These are phyloP conservation scores for Didymella pomorum DNA, from an alignment of 2,329 filamentous ascomycete genomes.

Conservation along the genomic window DNA sequence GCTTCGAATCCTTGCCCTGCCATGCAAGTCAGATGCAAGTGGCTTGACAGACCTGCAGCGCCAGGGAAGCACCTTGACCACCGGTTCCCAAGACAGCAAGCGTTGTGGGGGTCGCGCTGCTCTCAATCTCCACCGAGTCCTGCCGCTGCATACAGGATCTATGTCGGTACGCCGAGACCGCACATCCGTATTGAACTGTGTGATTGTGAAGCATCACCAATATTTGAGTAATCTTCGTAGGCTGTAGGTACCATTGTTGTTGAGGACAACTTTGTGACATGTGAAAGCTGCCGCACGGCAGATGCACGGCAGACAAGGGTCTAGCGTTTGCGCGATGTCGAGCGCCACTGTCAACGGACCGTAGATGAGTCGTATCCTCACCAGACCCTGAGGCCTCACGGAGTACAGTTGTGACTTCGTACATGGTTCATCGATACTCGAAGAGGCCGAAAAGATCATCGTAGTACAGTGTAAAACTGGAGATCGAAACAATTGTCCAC, in stretches of 20 bases:
- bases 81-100: constrained; percentile 31
- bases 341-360: constrained; percentile 15
- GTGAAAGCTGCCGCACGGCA: constrained; percentile 20
- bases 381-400: not conserved
- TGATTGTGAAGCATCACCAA: not conserved
- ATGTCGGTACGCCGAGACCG: not conserved
- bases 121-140: constrained; percentile 10
- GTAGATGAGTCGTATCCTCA: constrained; percentile 23
- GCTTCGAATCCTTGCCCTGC: constrained; percentile 29
- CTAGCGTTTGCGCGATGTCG: constrained; percentile 27
- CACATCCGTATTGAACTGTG: not conserved
- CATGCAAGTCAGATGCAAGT: constrained; percentile 42
- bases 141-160: constrained; percentile 1
- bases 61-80: constrained; percentile 28
- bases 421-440: not conserved
- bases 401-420: not conserved
- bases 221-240: not conserved
- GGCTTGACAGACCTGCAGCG: constrained; percentile 35
- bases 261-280: constrained; percentile 20
- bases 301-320: constrained; percentile 24
- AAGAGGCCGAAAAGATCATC: constrained; percentile 4
- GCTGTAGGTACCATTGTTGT: not conserved
- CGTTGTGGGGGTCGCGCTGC: constrained; percentile 19
- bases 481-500: constrained; percentile 5
- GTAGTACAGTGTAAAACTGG: not conserved